Percentiles rank a stretch among this genome's conserved stretches.
Conservation (phyloP, 805 yeast genomes). For the Hanseniaspora clermontiae region DNA sequence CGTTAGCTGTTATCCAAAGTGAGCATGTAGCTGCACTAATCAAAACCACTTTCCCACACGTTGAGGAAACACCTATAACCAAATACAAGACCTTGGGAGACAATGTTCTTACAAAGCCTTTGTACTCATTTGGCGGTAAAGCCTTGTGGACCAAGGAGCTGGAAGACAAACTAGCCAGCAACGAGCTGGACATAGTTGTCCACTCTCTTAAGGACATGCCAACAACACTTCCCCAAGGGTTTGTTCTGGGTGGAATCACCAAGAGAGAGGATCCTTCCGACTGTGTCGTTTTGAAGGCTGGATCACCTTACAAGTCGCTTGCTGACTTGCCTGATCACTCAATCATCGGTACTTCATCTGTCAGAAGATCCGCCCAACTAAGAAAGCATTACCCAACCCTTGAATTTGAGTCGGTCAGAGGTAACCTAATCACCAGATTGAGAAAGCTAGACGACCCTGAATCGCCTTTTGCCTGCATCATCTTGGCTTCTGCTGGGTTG, state of each 20-base stretch:
- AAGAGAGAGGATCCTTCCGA: conserved; percentile 88
- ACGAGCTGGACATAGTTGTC: conserved; percentile 76
- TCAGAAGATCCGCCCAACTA: conserved; percentile 86
- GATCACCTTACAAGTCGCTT: conserved; percentile 50
- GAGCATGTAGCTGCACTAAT: conserved; percentile 56
- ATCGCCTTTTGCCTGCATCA: conserved; percentile 54
- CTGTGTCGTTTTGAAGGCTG: conserved; percentile 64
- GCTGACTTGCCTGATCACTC: conserved; percentile 73
- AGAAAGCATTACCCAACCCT: conserved; percentile 65
- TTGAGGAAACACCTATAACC: conserved; percentile 52
- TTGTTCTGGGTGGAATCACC: conserved; percentile 76
- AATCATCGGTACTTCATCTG: conserved; percentile 87
- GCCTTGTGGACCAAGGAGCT: conserved; percentile 93
- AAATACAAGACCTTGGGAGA: conserved; percentile 85
- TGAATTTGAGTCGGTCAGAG: conserved; percentile 73
- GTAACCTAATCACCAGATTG: conserved; percentile 70
- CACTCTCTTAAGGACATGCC: conserved; percentile 93
- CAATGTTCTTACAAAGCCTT: conserved; percentile 68
- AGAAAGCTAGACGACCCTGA: conserved; percentile 63
- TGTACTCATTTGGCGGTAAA: conserved; percentile 92
- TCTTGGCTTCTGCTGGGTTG: conserved; percentile 88
- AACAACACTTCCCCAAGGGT: conserved; percentile 77
- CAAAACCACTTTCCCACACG: conserved; percentile 45
- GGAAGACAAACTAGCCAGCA: conserved; percentile 58
- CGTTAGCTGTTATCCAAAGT: conserved; percentile 76